Conservation (phyloP, 495 filamentous ascomycete genomes). For the Xylaria cubensis region DNA sequence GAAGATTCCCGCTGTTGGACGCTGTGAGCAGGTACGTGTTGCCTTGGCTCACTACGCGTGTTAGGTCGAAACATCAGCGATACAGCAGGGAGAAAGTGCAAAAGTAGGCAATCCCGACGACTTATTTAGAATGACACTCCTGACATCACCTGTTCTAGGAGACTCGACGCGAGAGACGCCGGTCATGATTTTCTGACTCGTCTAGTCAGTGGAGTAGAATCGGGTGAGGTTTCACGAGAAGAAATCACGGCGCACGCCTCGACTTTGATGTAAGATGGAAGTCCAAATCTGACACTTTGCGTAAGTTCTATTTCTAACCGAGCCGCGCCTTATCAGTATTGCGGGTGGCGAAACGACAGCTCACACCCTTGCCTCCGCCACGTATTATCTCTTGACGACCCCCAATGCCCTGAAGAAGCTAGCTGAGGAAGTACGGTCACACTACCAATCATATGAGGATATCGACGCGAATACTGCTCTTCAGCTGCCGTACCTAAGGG, state of each 20-base stretch:
- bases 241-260: constrained; percentile 28
- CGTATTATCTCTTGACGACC: constrained; percentile 46
- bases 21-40: not conserved
- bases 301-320: too few relatives aligned
- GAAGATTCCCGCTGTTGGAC: constrained; percentile 17
- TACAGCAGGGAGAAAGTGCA: not conserved
- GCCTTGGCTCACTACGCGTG: not conserved
- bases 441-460: constrained; percentile 46
- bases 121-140: too few relatives aligned
- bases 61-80: not conserved
- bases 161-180: constrained; percentile 12
- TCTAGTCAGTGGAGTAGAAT: constrained; percentile 22
- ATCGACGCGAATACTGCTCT: constrained; percentile 35
- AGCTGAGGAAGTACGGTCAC: constrained; percentile 46
- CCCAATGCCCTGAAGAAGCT: constrained; percentile 41
- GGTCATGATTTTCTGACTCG: constrained; percentile 26
- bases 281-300: too few relatives aligned
- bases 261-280: constrained; percentile 22
- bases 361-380: constrained; percentile 45
- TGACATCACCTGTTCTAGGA: not conserved
- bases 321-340: constrained; percentile 21
- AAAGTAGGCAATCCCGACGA: not conserved
- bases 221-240: constrained; percentile 15
- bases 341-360: constrained; percentile 60
- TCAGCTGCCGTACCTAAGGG: constrained; percentile 48